phyloP scores from a whole-genome alignment of 2,329 filamentous ascomycete species.

The Colletotrichum gigasporum region DNA sequence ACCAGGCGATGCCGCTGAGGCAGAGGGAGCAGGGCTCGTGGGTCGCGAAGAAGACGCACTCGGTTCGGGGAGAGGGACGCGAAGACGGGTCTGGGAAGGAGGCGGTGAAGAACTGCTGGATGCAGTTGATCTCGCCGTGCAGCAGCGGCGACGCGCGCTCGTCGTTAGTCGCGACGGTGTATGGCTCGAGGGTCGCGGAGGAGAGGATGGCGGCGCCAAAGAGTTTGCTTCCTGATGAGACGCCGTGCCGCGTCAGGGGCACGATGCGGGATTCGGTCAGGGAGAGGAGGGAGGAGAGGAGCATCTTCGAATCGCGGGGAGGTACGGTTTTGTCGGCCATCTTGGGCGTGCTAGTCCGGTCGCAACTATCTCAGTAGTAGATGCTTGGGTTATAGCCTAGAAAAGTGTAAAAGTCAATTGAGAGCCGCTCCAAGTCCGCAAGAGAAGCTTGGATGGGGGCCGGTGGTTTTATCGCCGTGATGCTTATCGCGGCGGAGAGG shows the following conservation, averaged over 20 bases:
- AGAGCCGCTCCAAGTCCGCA: neutral
- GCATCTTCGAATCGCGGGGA: slow-evolving; percentile 29
- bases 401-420: neutral
- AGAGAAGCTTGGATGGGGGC: neutral
- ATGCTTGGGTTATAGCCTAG: no score
- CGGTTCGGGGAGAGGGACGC: slow-evolving; percentile 49
- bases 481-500: slow-evolving; percentile 26
- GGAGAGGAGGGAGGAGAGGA: slow-evolving; percentile 51
- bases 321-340: slow-evolving; percentile 31
- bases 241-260: slow-evolving; percentile 58
- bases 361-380: no score
- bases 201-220: slow-evolving; percentile 66
- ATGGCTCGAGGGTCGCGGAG: slow-evolving; percentile 48
- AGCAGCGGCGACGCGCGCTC: slow-evolving; percentile 63
- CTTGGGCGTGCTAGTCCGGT: neutral
- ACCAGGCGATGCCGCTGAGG: slow-evolving; percentile 66
- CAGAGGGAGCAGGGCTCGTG: slow-evolving; percentile 69
- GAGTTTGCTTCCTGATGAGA: slow-evolving; percentile 63
- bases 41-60: slow-evolving; percentile 67
- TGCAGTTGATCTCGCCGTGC: slow-evolving; percentile 70
- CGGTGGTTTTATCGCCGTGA: slow-evolving; percentile 19
- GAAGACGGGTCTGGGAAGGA: slow-evolving; percentile 43
- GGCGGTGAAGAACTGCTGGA: slow-evolving; percentile 63
- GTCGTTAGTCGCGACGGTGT: slow-evolving; percentile 65
- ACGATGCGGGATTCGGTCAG: slow-evolving; percentile 58